A percentile compares a stretch with the other conserved stretches of the same genome.
Evolutionary conservation across 345 rosid species (phyloP).

Genomic region (Aegle marmelos): DNA sequence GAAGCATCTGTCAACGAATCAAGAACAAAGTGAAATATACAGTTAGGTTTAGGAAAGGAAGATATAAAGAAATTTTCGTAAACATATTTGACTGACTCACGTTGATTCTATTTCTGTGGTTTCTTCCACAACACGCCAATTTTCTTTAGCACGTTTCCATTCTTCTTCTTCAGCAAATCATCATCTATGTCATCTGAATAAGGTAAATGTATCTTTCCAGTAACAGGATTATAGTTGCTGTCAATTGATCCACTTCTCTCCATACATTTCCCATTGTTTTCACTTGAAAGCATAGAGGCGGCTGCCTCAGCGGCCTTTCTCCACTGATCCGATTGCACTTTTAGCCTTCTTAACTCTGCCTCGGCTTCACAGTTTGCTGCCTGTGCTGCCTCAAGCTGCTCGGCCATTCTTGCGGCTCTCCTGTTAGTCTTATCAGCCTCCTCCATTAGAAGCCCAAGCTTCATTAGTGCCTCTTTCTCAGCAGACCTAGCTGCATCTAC

Average conservation of each 20-base stretch:
- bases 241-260: conserved; percentile 69
- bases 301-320: conserved; percentile 99
- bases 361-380: conserved; percentile 66
- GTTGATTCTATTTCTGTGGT: conserved; percentile 57
- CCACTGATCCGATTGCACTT: conserved; percentile 98
- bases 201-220: conserved; percentile 45
- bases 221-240: conserved; percentile 38
- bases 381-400: conserved; percentile 87
- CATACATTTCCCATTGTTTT: conserved; percentile 62
- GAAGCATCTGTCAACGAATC: conserved; percentile 1
- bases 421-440: conserved; percentile 77
- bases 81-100: conserved; percentile 11
- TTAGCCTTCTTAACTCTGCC: conserved; percentile 74
- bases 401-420: conserved; percentile 55
- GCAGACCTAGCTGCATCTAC: conserved; percentile 43
- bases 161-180: conserved; percentile 82
- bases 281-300: conserved; percentile 79
- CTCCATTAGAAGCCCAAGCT: conserved; percentile 73
- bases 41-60: background rate
- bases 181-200: conserved; percentile 71
- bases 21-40: background rate
- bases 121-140: conserved; percentile 97
- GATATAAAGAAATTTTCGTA: background rate
- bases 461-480: conserved; percentile 57
- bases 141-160: conserved; percentile 93